A percentile compares a stretch with the other conserved stretches of the same genome.
phyloP scores from a whole-genome alignment of 2,329 filamentous ascomycete genomes.

The Meredithiella fracta region DNA sequence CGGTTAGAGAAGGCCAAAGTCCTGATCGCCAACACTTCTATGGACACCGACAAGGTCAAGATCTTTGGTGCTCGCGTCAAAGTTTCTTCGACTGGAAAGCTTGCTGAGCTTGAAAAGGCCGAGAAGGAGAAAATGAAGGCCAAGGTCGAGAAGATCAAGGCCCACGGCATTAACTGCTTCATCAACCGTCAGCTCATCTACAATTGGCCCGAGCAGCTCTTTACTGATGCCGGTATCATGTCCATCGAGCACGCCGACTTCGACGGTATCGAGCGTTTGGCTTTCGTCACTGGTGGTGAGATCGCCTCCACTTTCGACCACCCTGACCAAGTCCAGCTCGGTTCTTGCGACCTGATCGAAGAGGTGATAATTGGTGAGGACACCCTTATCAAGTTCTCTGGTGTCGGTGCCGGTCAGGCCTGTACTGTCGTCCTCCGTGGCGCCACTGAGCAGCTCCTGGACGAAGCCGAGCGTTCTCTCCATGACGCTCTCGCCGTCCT shows the following conservation, averaged over 20 bases:
- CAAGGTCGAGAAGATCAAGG: slow-evolving; percentile 97
- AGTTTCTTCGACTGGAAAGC: slow-evolving; percentile 87
- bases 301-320: slow-evolving; percentile 97
- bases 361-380: slow-evolving; percentile 98
- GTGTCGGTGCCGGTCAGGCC: slow-evolving; percentile 79
- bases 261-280: slow-evolving; percentile 88
- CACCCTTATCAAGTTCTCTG: slow-evolving; percentile 92
- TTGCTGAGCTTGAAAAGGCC: slow-evolving; percentile 95
- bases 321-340: slow-evolving; percentile 90
- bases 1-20: slow-evolving; percentile 96
- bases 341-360: slow-evolving; percentile 87
- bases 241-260: slow-evolving; percentile 99
- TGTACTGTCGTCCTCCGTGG: slow-evolving; percentile 95
- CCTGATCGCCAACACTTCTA: slow-evolving; percentile 89
- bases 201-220: slow-evolving; percentile 99
- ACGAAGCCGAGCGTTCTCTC: slow-evolving; percentile 88
- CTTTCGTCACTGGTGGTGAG: slow-evolving; percentile 89
- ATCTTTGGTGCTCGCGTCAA: slow-evolving; percentile 96
- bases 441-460: slow-evolving; percentile 88
- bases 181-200: slow-evolving; percentile 99
- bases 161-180: slow-evolving; percentile 98
- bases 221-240: slow-evolving; percentile 92
- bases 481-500: slow-evolving; percentile 93
- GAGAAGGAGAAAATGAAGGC: slow-evolving; percentile 99
- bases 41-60: slow-evolving; percentile 99